Conservation (phyloP, 148 eudicot species). For the Nepenthes gracilis region DNA sequence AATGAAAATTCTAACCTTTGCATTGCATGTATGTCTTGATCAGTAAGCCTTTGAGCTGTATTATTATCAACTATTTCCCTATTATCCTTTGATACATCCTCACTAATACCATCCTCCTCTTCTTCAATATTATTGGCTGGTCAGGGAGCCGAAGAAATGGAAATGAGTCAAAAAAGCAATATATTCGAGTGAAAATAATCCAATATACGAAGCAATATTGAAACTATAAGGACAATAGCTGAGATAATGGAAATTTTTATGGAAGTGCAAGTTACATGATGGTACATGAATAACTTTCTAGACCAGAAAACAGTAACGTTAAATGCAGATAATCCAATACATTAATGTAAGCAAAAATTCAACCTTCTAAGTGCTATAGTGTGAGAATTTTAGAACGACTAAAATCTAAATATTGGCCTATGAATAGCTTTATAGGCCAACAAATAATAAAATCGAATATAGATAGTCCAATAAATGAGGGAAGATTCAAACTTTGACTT, state of each 20-base stretch:
- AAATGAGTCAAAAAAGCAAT: background rate
- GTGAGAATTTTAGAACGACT: no score
- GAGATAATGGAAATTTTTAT: background rate
- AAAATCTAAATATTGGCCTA: no score
- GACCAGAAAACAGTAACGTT: no score
- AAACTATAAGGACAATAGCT: background rate
- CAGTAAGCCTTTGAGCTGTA: conserved; percentile 85
- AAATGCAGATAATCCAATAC: no score
- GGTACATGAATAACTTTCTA: no score
- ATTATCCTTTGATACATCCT: conserved; percentile 65
- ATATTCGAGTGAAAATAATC: background rate
- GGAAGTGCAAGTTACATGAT: background rate
- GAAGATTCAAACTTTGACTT: no score
- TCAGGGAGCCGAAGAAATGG: background rate
- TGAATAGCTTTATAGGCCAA: no score
- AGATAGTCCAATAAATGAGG: no score
- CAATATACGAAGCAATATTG: background rate
- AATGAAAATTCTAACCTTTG: conserved; percentile 34
- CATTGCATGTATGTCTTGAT: conserved; percentile 81
- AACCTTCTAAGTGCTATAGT: no score
- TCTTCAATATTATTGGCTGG: conserved; percentile 31
- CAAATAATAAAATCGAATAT: no score
- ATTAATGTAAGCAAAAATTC: no score
- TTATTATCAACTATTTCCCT: conserved; percentile 80
- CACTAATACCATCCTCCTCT: conserved; percentile 19